A percentile compares a stretch with the other conserved stretches of the same genome.
Conservation (phyloP, 2,329 filamentous ascomycete species). For the Apiospora rasikravindrae region DNA sequence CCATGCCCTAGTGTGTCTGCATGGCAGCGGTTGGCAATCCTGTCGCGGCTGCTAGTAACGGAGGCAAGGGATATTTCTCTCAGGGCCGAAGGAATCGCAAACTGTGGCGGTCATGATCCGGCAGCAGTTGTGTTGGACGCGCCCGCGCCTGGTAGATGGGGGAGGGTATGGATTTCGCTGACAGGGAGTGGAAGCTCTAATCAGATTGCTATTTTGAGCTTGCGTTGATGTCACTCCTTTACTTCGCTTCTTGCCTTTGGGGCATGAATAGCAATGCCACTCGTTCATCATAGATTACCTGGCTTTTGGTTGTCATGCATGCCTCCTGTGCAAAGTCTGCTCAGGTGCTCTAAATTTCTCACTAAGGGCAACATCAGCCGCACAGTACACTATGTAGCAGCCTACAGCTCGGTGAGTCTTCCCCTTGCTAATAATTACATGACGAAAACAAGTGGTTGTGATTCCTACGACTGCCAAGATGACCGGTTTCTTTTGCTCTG, state of each 20-base stretch:
- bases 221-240: constrained; percentile 15
- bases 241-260: constrained; percentile 1
- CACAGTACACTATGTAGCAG: not conserved
- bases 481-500: not conserved
- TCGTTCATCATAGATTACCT: not conserved
- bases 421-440: not conserved
- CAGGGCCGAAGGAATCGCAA: not conserved
- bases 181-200: not conserved
- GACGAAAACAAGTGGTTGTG: not conserved
- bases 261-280: constrained; percentile 8
- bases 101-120: not conserved
- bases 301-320: not conserved
- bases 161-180: not conserved
- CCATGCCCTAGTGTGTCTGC: not conserved
- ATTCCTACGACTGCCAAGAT: not conserved
- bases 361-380: not conserved
- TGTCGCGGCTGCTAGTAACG: not conserved
- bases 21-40: not conserved
- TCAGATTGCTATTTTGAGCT: constrained; percentile 16
- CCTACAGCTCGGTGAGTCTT: not conserved
- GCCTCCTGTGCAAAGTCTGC: not conserved
- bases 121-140: constrained; percentile 6
- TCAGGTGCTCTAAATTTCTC: not conserved
- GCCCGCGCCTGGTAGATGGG: not conserved
- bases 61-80: not conserved